Evolutionary conservation across 2,329 filamentous ascomycete genomes (phyloP).

Genomic region (Diplodia intermedia): DNA sequence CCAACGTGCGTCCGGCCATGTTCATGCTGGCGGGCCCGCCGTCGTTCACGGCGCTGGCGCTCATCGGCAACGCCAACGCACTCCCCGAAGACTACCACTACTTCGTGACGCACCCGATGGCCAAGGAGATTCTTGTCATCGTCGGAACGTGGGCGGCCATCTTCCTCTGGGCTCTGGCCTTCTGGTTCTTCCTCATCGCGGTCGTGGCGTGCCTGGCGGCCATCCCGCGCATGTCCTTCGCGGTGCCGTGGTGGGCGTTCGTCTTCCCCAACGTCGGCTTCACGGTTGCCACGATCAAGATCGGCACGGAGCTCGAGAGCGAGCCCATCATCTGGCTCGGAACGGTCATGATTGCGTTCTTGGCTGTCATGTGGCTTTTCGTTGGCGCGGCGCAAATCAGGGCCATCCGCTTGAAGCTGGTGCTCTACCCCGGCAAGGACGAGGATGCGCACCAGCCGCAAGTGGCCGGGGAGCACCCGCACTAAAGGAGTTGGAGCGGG

Average conservation of each 20-base stretch:
- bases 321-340: conserved; percentile 49
- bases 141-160: conserved; percentile 59
- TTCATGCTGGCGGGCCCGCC: conserved; percentile 81
- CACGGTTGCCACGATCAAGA: conserved; percentile 52
- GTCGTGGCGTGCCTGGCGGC: conserved; percentile 46
- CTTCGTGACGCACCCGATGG: conserved; percentile 40
- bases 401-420: conserved; percentile 60
- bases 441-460: conserved; percentile 28
- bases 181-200: conserved; percentile 62
- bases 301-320: conserved; percentile 47
- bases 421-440: conserved; percentile 60
- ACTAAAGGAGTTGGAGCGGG: background rate
- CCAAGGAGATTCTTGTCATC: conserved; percentile 49
- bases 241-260: conserved; percentile 68
- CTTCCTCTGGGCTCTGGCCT: conserved; percentile 68
- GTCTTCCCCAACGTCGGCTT: conserved; percentile 54
- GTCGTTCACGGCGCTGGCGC: conserved; percentile 72
- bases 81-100: conserved; percentile 53
- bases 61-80: conserved; percentile 70
- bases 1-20: conserved; percentile 71
- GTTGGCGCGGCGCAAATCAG: conserved; percentile 59
- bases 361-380: conserved; percentile 62
- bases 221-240: conserved; percentile 58
- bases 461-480: background rate
- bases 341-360: conserved; percentile 58